Percentiles rank a stretch among this genome's conserved stretches.
Evolutionary conservation across 1,139 yeast genomes (phyloP).

Genomic region (Diutina catenulata): DNA sequence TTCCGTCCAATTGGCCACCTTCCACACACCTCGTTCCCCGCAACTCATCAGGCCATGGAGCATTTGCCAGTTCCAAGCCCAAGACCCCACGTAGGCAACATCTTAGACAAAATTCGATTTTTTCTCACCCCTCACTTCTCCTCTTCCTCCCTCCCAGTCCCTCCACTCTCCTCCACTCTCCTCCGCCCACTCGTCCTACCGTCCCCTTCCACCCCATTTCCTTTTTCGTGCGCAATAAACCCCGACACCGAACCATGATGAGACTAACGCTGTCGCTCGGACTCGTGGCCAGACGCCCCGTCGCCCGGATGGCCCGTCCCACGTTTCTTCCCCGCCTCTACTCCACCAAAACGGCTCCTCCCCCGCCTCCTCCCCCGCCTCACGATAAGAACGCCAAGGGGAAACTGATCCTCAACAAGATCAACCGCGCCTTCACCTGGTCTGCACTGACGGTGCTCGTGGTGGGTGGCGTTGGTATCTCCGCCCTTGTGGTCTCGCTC

Average conservation of each 20-base stretch:
- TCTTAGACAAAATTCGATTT: too few species aligned
- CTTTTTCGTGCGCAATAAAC: background rate
- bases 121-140: too few species aligned
- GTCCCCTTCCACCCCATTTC: background rate
- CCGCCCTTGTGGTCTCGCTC: conserved; percentile 62
- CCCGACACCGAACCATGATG: too few species aligned
- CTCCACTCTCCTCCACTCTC: background rate
- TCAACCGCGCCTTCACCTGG: conserved; percentile 49
- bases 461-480: conserved; percentile 55
- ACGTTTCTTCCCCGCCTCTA: conserved; percentile 7
- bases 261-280: too few species aligned
- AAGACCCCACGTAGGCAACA: too few species aligned
- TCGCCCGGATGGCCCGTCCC: background rate
- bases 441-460: conserved; percentile 51
- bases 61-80: too few species aligned
- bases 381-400: conserved; percentile 32
- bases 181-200: background rate
- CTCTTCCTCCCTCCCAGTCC: too few species aligned
- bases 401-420: conserved; percentile 21
- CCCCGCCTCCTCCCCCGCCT: conserved; percentile 30
- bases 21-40: too few species aligned
- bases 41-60: too few species aligned
- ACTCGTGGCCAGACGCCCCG: background rate
- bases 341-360: conserved; percentile 16
- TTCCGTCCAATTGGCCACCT: too few species aligned